Evolutionary conservation across 306 rosid species (phyloP).

Genomic region (Carpinus viminea): DNA sequence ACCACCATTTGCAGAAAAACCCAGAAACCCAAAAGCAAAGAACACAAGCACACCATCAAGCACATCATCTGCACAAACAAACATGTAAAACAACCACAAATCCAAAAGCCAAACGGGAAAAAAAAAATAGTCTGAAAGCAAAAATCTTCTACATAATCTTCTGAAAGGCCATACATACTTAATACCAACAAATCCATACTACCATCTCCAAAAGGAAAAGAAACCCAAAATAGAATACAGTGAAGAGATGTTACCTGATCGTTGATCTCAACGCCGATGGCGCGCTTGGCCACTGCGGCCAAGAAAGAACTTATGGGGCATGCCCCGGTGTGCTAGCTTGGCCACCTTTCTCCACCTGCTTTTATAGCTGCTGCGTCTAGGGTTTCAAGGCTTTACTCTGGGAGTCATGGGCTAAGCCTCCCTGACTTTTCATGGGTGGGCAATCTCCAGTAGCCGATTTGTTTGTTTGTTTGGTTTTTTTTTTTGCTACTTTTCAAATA

Average conservation of each 20-base stretch:
- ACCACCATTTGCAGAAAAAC: not conserved
- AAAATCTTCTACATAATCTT: not conserved
- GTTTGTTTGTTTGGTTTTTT: no score
- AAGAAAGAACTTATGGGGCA: conserved; percentile 98
- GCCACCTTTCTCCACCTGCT: no score
- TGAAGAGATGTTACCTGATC: conserved; percentile 58
- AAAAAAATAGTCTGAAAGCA: not conserved
- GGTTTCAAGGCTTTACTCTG: not conserved
- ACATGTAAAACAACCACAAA: not conserved
- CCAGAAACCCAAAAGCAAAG: not conserved
- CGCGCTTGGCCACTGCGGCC: conserved; percentile 97
- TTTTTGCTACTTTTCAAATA: not conserved
- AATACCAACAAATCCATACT: not conserved
- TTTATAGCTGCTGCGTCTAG: not conserved
- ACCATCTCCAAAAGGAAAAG: not conserved
- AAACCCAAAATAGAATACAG: not conserved
- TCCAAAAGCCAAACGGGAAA: not conserved
- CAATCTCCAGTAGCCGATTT: not conserved
- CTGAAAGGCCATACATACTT: not conserved
- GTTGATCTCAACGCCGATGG: conserved; percentile 88
- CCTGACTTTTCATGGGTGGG: not conserved
- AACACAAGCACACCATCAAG: not conserved
- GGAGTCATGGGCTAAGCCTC: not conserved
- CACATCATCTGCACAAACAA: not conserved
- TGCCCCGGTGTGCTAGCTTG: conserved; percentile 78